Evolutionary conservation across 495 filamentous ascomycete species (phyloP), one percentile per base, ranked within the genome.

Genomic region (Penicillium cataractarum): DNA sequence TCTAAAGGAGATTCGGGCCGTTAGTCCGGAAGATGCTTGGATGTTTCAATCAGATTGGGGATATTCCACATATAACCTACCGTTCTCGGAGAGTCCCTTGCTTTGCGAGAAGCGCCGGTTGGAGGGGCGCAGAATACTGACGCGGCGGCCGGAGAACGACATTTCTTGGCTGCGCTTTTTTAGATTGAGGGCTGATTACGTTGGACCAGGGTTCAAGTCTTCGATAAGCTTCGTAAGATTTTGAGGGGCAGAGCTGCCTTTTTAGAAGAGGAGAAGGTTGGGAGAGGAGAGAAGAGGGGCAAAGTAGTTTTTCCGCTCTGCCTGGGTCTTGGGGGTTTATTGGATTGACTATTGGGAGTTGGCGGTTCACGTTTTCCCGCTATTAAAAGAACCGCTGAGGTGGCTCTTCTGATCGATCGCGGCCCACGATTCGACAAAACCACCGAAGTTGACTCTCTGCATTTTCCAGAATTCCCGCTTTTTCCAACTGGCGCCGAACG

Each of bases 141-240:
- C 58, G 40, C 79, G 76, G 50, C 82, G 80, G 57, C 78, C 80
- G 61, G 81, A 82, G 76, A 81, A 84, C 17, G 78, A 82, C 82
- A 83, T 84, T 46, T 61, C 77, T 71, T 32, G 32, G 29, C 29
- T 37, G 29, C 51, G 50, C 27, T 62, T 57, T 12, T 42, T 42
- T 62, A 48, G 10, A 27, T 35, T 12, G 32, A 37, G 22, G 17
- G 49, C 48, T 50, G 49, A 37, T 26, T 22, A 39, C 24, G 5
- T 17, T 15, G 37, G 58, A 50, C 22, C 24, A 52, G 19, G 24
- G 33, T 39, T 39, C 35, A 13, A 21, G 6, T 51, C n/a, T n/a
- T 22, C 21, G 42, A 24, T 46, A 46, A 50, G 33, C 29, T 27
- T 37, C n/a, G n/a, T n/a, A n/a, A n/a, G n/a, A n/a, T 15, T 12